These are phyloP conservation scores for Agrocybe chaxingu DNA, from an alignment of 768 basidiomycete genomes.

Conservation along the genomic window DNA sequence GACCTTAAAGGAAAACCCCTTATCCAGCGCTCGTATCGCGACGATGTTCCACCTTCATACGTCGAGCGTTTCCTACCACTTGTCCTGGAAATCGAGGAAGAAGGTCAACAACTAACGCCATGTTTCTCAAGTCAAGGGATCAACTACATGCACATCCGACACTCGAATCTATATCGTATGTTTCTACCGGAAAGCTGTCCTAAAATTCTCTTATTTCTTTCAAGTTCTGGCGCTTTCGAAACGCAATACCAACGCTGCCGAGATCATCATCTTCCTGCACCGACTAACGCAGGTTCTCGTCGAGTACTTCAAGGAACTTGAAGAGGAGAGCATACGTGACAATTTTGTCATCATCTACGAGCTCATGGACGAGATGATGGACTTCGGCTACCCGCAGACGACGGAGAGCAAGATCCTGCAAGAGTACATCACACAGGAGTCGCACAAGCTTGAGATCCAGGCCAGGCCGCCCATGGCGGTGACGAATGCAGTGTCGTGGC, in stretches of 20 bases:
- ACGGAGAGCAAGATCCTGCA: constrained; percentile 99
- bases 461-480: constrained; percentile 94
- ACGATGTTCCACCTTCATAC: constrained; percentile 87
- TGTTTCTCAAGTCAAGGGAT: constrained; percentile 94
- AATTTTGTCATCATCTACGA: constrained; percentile 99
- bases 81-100: constrained; percentile 94
- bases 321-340: constrained; percentile 98
- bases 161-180: constrained; percentile 95
- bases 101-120: constrained; percentile 92
- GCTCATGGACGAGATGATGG: constrained; percentile 99
- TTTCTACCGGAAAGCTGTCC: constrained; percentile 12
- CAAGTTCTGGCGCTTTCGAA: constrained; percentile 93
- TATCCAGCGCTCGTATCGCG: constrained; percentile 94
- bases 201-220: not conserved
- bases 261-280: constrained; percentile 95
- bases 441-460: constrained; percentile 93
- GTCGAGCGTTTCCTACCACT: constrained; percentile 94
- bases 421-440: constrained; percentile 99
- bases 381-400: constrained; percentile 98
- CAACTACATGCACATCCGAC: constrained; percentile 98
- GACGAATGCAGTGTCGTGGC: constrained; percentile 98
- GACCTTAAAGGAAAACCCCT: constrained; percentile 98
- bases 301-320: constrained; percentile 99
- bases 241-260: constrained; percentile 92
- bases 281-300: constrained; percentile 88